These are phyloP conservation scores for Davidsoniella eucalypti DNA, from an alignment of 2,329 filamentous ascomycete genomes.

Conservation along the genomic window DNA sequence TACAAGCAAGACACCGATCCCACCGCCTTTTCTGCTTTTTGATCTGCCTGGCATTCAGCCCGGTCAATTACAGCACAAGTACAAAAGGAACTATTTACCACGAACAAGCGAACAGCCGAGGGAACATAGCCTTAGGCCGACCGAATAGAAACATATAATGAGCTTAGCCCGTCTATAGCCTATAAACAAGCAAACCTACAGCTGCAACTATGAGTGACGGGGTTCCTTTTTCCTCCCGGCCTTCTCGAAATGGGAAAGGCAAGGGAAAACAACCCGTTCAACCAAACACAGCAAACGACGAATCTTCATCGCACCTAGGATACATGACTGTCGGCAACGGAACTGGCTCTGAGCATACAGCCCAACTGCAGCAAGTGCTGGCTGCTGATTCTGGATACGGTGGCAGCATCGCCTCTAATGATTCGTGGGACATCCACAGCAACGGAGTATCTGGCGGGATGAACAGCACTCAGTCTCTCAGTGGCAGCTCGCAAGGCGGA, in stretches of 20 bases:
- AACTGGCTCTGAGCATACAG: slow-evolving; percentile 57
- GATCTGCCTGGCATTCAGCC: too few relatives aligned
- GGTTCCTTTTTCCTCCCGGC: neutral
- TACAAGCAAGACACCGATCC: too few relatives aligned
- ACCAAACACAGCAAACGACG: slow-evolving; percentile 17
- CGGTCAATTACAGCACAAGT: too few relatives aligned
- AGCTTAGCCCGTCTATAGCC: too few relatives aligned
- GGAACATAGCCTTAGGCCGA: too few relatives aligned
- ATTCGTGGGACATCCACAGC: slow-evolving; percentile 23
- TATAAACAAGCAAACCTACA: too few relatives aligned
- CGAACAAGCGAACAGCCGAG: too few relatives aligned
- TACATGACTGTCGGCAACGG: slow-evolving; percentile 86
- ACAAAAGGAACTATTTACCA: too few relatives aligned
- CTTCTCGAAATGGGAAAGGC: slow-evolving; percentile 15
- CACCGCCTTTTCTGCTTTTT: too few relatives aligned
- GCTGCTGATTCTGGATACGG: slow-evolving; percentile 88
- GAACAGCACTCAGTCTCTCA: slow-evolving; percentile 16
- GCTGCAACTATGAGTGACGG: slow-evolving; percentile 5
- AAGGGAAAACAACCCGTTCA: slow-evolving; percentile 34
- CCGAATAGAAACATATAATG: too few relatives aligned
- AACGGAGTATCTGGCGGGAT: slow-evolving; percentile 14
- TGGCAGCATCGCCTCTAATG: slow-evolving; percentile 55
- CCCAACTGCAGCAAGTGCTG: slow-evolving; percentile 63
- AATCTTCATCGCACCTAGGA: slow-evolving; percentile 21
- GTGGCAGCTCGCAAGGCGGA: slow-evolving; percentile 42